Conservation (phyloP, 2,329 filamentous ascomycete genomes). For the Colletotrichum nymphaeae region DNA sequence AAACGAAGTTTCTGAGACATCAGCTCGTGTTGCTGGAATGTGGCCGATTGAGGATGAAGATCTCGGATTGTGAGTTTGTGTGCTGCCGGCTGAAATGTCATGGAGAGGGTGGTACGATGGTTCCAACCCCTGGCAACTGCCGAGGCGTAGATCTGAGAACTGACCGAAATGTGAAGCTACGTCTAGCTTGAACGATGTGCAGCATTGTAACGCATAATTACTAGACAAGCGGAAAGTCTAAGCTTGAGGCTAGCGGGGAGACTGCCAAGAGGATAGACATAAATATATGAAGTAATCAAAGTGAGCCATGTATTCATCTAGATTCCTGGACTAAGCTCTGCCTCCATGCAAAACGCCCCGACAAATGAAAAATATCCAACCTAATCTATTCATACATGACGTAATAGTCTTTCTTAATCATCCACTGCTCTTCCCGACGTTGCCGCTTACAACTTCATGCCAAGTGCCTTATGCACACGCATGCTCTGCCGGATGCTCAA, state of each 20-base stretch:
- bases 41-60: not conserved
- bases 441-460: slow-evolving; percentile 86
- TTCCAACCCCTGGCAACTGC: not conserved
- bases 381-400: slow-evolving; percentile 32
- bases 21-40: not conserved
- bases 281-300: not conserved
- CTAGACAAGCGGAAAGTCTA: not conserved
- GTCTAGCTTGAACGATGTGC: not conserved
- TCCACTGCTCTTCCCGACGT: not conserved
- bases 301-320: slow-evolving; percentile 21
- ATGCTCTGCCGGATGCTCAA: slow-evolving; percentile 92
- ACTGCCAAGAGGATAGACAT: too few relatives aligned
- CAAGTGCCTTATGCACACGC: slow-evolving; percentile 88
- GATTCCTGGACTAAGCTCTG: slow-evolving; percentile 20
- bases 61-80: not conserved
- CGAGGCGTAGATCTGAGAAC: not conserved
- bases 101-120: not conserved
- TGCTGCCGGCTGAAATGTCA: not conserved
- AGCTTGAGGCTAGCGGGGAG: too few relatives aligned
- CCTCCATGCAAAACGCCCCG: slow-evolving; percentile 34
- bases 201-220: not conserved
- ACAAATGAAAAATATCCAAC: slow-evolving; percentile 31
- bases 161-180: not conserved
- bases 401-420: slow-evolving; percentile 13
- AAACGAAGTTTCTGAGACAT: not conserved